Conservation (phyloP, 257 asterid species). For the Solanum virginianum region DNA sequence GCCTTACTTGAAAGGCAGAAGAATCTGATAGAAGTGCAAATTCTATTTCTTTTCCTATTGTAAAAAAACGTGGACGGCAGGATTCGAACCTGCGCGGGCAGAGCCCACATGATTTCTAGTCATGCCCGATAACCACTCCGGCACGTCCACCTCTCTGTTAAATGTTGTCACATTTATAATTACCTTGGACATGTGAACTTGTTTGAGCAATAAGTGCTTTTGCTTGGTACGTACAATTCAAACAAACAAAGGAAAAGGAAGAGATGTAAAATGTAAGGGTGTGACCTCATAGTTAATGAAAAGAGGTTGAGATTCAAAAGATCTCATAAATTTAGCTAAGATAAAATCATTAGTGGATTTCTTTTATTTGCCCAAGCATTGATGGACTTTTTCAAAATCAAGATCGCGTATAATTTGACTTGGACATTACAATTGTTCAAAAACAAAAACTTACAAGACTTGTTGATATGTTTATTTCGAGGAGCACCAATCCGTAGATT, state of each 20-base stretch:
- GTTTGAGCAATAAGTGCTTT: too few relatives aligned
- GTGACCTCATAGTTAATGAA: not conserved
- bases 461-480: not conserved
- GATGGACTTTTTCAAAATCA: not conserved
- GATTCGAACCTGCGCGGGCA: slow-evolving; percentile 23
- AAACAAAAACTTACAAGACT: not conserved
- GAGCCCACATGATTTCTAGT: not conserved
- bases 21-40: not conserved
- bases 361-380: not conserved
- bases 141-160: slow-evolving; percentile 1
- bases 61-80: not conserved
- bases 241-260: not conserved
- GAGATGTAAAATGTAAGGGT: not conserved
- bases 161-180: too few relatives aligned
- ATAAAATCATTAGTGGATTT: not conserved
- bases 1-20: not conserved
- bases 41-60: too few relatives aligned
- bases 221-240: not conserved
- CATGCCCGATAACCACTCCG: slow-evolving; percentile 9
- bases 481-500: not conserved
- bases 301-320: not conserved
- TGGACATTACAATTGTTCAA: not conserved
- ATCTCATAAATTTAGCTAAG: not conserved
- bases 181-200: too few relatives aligned
- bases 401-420: not conserved